Evolutionary conservation across 2,329 filamentous ascomycete genomes (phyloP), one percentile per base, ranked within the genome.

Genomic region (Trichoderma sp.): DNA sequence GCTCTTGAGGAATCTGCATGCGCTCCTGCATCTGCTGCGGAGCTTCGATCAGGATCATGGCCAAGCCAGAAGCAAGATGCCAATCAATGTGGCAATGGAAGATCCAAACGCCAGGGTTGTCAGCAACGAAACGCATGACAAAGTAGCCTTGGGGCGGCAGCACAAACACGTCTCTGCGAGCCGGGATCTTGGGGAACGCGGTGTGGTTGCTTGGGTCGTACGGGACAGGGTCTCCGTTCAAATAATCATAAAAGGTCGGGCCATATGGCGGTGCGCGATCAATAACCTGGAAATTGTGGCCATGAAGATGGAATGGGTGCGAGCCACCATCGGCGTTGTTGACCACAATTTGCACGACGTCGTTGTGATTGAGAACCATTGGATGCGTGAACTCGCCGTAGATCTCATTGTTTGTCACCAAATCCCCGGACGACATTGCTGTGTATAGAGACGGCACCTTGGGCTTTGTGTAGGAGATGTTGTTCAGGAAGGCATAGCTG

Each of bases 361-460:
- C 67, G 3, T 67, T 67, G 45, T 67, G 65, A n/a, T 53, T 42
- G 34, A 67, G 65, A 8, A 67, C 57, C 45, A 67, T 53, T 3
- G 84, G 78, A 66, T 87, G 80, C 6, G 79, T 78, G 22, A 84
- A 80, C 32, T 81, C 52, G 34, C 66, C 74, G n/a, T 67, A 67
- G 19, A 67, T 45, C 12, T 39, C 56, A 10, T 13, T 39, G 65
- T 67, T 67, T 45, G 25, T n/a, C 1, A n/a, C 15, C 17, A 66
- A 15, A 13, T 72, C 66, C 1, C 83, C 83, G n/a, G 84, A 77
- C 0, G 84, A 84, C 35, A 92, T 81, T n/a, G 84, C 88, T 1
- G 87, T 88, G 79, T 90, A 92, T 0, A 92, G 80, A 0, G 87
- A 87, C 0, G 90, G 90, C 0, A 91, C 89, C 74, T 90, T 89